Conservation (phyloP, 371 early-diverging fungal species). For the Mortierella sp. region DNA sequence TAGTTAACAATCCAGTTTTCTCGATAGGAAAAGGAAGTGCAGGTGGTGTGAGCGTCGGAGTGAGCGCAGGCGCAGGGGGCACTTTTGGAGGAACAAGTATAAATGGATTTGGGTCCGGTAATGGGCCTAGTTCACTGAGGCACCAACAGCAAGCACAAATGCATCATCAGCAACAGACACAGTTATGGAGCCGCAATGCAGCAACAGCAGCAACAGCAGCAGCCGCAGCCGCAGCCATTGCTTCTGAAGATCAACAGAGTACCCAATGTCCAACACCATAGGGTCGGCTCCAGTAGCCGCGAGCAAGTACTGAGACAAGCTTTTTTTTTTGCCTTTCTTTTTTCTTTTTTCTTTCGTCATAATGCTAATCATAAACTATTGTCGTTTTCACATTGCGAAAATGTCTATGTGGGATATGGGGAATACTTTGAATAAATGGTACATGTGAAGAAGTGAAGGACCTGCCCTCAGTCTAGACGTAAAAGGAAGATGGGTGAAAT, state of each 20-base stretch:
- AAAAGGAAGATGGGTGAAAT: neutral
- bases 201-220: slow-evolving; percentile 25
- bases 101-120: slow-evolving; percentile 18
- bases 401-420: slow-evolving; percentile 2
- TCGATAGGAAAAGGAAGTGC: slow-evolving; percentile 39
- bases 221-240: slow-evolving; percentile 11
- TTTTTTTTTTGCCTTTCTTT: neutral
- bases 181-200: slow-evolving; percentile 49
- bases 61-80: slow-evolving; percentile 53
- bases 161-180: slow-evolving; percentile 56
- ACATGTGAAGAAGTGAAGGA: slow-evolving; percentile 1
- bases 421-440: neutral
- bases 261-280: neutral
- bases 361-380: slow-evolving; percentile 2
- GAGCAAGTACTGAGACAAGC: neutral
- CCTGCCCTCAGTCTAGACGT: slow-evolving; percentile 1
- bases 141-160: slow-evolving; percentile 55
- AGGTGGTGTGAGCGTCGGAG: slow-evolving; percentile 36
- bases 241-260: neutral
- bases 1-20: slow-evolving; percentile 46
- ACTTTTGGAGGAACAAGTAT: slow-evolving; percentile 41
- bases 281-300: slow-evolving; percentile 4
- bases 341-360: neutral
- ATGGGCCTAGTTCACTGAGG: slow-evolving; percentile 45
- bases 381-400: neutral